Conservation (phyloP, 257 asterid genomes). For the Plectranthus barbatus region DNA sequence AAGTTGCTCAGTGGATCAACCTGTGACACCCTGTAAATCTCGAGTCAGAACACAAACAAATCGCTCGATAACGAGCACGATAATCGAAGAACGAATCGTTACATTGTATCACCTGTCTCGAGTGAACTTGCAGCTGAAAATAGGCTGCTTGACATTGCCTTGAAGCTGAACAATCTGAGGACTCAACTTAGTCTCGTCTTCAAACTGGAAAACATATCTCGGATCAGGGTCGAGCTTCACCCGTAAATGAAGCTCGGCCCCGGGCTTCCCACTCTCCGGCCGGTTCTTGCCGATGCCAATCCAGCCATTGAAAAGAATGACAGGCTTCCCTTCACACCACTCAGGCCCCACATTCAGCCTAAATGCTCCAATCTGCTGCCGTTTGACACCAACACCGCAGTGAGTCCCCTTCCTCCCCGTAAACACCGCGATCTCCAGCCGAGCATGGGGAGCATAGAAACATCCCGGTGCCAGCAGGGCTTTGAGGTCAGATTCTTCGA, state of each 20-base stretch:
- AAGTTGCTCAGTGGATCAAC: constrained; percentile 61
- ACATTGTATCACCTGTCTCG: constrained; percentile 30
- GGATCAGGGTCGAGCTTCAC: constrained; percentile 96
- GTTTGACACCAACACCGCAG: constrained; percentile 72
- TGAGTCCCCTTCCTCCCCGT: constrained; percentile 74
- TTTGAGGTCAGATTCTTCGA: constrained; percentile 77
- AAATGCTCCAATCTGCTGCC: constrained; percentile 77
- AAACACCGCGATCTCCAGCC: constrained; percentile 69
- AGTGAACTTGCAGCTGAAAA: constrained; percentile 93
- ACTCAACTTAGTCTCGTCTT: constrained; percentile 73
- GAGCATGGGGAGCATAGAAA: constrained; percentile 57
- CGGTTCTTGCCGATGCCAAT: constrained; percentile 77
- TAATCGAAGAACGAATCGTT: no score
- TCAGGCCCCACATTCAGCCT: constrained; percentile 80
- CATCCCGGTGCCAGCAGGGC: constrained; percentile 72
- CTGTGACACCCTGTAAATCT: constrained; percentile 49
- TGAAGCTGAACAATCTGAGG: constrained; percentile 93
- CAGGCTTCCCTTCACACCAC: constrained; percentile 85
- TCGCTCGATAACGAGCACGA: no score
- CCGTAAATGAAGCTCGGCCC: constrained; percentile 73
- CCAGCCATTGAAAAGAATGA: constrained; percentile 80
- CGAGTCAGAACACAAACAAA: no score
- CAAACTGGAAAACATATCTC: constrained; percentile 83
- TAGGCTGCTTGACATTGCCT: constrained; percentile 76
- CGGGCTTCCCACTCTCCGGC: constrained; percentile 59